Evolutionary conservation across 345 rosid genomes (phyloP), one percentile per base, ranked within the genome.

Genomic region (Adansonia digitata): DNA sequence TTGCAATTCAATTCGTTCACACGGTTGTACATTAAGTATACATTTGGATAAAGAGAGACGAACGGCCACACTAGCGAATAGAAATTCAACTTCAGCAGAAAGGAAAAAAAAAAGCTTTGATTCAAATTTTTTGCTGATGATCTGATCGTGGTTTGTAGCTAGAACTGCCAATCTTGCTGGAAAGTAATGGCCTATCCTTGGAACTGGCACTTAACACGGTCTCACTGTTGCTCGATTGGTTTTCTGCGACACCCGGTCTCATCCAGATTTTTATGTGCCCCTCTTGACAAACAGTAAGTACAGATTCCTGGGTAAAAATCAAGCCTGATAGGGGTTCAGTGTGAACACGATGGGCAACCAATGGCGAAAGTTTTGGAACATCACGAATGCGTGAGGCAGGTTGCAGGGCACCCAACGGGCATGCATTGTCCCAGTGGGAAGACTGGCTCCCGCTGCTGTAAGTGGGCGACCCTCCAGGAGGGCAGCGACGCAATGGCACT

Each of bases 381-480:
- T 96, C 97, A 14, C 89, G 89, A 81, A 86, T 88, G 85, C 93
- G 90, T 53, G 98, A 97, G 62, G 99, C 98, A 27, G 97, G 88
- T 81, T 93, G 99, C 74, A 96, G 85, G 56, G 92, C 87, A 49
- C 98, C 97, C 75, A 89, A 56, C 4, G 97, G 97, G 75, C 75
- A 73, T 56, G 71, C 80, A 69, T 82, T 96, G 89, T 96, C 99
- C 99, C 99, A 96, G 71, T 96, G 99, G 29, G 98, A 83, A 48
- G 99, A 93, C 77, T 93, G 99, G 87, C 98, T 96, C 81, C 99
- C 99, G 1, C 97, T 78, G 73, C 97, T 92, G 84, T 85, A 92
- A 66, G 98, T 92, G 4, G 98, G 99, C 18, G 99, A 96, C 63
- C 98, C 99, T 75, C 97, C 99, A n/a, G 88, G 90, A 72, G 97